Base-by-base conservation (phyloP, 1,284 basidiomycete species). In the Heliocybe sulcata region DNA sequence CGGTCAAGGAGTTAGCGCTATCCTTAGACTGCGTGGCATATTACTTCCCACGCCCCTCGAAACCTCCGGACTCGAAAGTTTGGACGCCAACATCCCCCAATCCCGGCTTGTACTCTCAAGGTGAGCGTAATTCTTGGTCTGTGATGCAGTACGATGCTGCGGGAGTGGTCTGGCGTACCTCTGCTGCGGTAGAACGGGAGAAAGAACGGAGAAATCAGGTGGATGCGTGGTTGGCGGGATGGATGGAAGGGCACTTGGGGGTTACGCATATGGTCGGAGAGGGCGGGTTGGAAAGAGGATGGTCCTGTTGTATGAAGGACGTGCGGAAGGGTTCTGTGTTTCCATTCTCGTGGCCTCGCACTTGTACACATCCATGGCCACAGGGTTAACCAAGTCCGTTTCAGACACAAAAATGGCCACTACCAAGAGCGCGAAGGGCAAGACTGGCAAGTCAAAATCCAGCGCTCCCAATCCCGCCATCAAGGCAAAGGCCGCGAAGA, bases 401-500 rank as follows among this genome's bases (percentile, higher is more conserved):
- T 31, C 19, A 42, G 38, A 42, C 38, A 42, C 38, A 49, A 23
- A 50, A 66, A 87, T 86, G 83, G 79, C 83, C 71, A 70, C 80
- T 54, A 79, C 82, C 61, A 85, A 85, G 74, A 75, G 74, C 57
- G 64, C 77, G 59, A 87, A 86, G 75, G 75, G 76, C 64, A 84
- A 83, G 75, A 71, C 74, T 59, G 73, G 74, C 61, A 54, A 51
- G 78, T 79, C 62, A 67, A 67, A 71, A 69, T 53, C 67, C 38
- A 60, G 67, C 50, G 38, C 38, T 16, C 16, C 38, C 38, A 60
- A 72, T 2, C 80, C 77, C 68, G 88, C 90, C 67, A 74, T 76
- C 69, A 94, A 95, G 78, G 94, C 94, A 67, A 92, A 94, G 79
- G 79, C 87, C 54, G 95, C 95, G 58, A 98, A 95, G 82, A 98